These are phyloP conservation scores for Ceratonia siliqua DNA, from an alignment of 306 rosid genomes.

Conservation along the genomic window DNA sequence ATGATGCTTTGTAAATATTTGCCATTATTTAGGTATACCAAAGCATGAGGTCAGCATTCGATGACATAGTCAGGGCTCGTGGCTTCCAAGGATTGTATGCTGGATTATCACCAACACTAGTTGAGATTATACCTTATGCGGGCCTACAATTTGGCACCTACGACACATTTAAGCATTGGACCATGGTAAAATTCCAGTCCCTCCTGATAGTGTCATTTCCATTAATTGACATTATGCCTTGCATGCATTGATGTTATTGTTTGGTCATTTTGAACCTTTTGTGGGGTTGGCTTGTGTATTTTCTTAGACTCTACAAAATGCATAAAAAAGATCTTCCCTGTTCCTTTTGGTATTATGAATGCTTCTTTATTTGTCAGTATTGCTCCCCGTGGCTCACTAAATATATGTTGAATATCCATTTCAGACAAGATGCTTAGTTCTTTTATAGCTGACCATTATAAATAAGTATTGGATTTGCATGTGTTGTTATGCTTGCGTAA, in stretches of 20 bases:
- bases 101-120: constrained; percentile 90
- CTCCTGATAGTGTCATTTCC: not conserved
- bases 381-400: not conserved
- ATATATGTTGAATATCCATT: not conserved
- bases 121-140: constrained; percentile 96
- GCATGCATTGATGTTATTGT: constrained; percentile 16
- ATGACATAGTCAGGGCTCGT: constrained; percentile 63
- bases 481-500: not conserved
- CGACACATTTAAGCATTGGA: constrained; percentile 94
- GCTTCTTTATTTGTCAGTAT: not conserved
- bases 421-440: constrained; percentile 16
- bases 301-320: constrained; percentile 17
- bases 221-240: not conserved
- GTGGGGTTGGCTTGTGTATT: not conserved
- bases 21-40: constrained; percentile 69
- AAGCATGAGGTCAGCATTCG: constrained; percentile 84
- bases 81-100: constrained; percentile 84
- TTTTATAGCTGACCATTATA: not conserved
- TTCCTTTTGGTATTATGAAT: not conserved
- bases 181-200: constrained; percentile 56
- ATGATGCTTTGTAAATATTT: constrained; percentile 29
- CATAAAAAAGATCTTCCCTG: not conserved
- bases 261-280: constrained; percentile 11
- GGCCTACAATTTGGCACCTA: constrained; percentile 95
- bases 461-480: not conserved